These are phyloP conservation scores for Venturia effusa DNA, from an alignment of 2,329 filamentous ascomycete species.

Conservation along the genomic window DNA sequence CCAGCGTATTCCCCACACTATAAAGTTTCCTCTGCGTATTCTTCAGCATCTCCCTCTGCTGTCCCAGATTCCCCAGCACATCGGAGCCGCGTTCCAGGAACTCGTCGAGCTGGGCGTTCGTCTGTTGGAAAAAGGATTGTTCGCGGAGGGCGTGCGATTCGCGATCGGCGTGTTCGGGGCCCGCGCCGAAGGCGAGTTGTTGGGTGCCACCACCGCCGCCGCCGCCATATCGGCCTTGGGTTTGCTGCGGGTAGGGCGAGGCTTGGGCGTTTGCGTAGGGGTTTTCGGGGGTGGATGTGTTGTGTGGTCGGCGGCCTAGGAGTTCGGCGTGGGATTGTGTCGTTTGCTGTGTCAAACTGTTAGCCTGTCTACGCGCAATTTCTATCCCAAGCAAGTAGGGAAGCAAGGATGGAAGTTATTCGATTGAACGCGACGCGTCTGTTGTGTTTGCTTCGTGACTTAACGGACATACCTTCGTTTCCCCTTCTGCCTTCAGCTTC, in stretches of 20 bases:
- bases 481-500: slow-evolving; percentile 61
- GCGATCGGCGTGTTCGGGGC: slow-evolving; percentile 48
- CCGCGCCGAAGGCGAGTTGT: slow-evolving; percentile 17
- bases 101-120: slow-evolving; percentile 80
- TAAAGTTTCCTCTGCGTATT: slow-evolving; percentile 86
- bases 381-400: neutral
- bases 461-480: slow-evolving; percentile 55
- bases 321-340: slow-evolving; percentile 69
- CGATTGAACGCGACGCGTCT: neutral
- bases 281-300: slow-evolving; percentile 76
- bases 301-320: slow-evolving; percentile 71
- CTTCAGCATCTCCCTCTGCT: slow-evolving; percentile 91
- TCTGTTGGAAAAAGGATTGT: slow-evolving; percentile 74
- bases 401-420: no score
- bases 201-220: no score
- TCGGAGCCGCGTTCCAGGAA: slow-evolving; percentile 86
- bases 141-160: slow-evolving; percentile 81
- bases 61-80: slow-evolving; percentile 75
- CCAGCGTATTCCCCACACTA: slow-evolving; percentile 85
- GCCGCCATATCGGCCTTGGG: slow-evolving; percentile 4
- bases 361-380: neutral
- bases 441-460: neutral
- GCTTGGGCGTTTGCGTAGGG: slow-evolving; percentile 64
- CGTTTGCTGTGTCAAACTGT: slow-evolving; percentile 32
- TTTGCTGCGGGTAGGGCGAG: slow-evolving; percentile 19